Evolutionary conservation across 2,329 filamentous ascomycete species (phyloP).

Genomic region (Arthrinium puccinioides): DNA sequence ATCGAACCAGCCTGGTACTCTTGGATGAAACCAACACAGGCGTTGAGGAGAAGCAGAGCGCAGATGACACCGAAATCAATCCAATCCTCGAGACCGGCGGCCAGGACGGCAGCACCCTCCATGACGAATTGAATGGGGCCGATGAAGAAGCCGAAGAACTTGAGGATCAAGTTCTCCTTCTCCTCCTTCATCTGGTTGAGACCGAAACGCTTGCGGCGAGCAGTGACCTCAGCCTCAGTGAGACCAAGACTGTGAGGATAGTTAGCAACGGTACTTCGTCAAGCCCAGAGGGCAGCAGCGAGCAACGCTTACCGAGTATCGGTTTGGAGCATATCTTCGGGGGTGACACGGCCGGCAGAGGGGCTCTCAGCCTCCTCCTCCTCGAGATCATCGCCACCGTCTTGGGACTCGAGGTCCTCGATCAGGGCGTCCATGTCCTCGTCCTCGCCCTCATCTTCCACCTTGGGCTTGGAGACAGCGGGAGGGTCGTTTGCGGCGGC

Average conservation of each 20-base stretch:
- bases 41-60: conserved; percentile 76
- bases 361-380: conserved; percentile 53
- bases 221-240: conserved; percentile 59
- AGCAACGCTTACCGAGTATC: conserved; percentile 40
- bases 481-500: conserved; percentile 25
- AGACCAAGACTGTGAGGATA: conserved; percentile 48
- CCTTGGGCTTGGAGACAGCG: conserved; percentile 31
- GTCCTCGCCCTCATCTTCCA: conserved; percentile 62
- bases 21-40: conserved; percentile 77
- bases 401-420: conserved; percentile 76
- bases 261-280: background rate
- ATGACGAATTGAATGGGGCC: conserved; percentile 92
- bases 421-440: conserved; percentile 84
- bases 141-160: conserved; percentile 49
- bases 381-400: conserved; percentile 60
- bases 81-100: conserved; percentile 81
- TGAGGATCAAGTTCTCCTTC: conserved; percentile 76
- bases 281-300: background rate
- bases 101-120: conserved; percentile 75
- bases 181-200: conserved; percentile 89
- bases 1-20: conserved; percentile 87
- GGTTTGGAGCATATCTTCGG: conserved; percentile 73
- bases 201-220: conserved; percentile 60
- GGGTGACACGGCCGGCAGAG: conserved; percentile 45
- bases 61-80: conserved; percentile 92